Evolutionary conservation across 2,329 filamentous ascomycete species (phyloP).

Genomic region (Beauveria brongniartii): DNA sequence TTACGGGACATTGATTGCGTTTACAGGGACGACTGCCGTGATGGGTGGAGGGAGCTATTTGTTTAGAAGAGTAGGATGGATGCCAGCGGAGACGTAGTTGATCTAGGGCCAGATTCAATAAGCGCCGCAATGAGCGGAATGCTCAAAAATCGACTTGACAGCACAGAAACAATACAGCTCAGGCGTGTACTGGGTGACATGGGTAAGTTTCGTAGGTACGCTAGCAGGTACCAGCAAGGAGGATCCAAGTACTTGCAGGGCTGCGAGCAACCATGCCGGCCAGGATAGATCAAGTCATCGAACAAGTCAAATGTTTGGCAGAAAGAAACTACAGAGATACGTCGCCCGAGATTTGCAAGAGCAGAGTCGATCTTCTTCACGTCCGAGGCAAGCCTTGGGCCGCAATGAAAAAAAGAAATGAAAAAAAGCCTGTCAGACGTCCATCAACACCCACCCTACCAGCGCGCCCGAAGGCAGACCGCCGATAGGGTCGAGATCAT

Average conservation of each 20-base stretch:
- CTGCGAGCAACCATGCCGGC: too few relatives aligned
- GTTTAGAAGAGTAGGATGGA: slow-evolving; percentile 24
- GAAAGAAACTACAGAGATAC: too few relatives aligned
- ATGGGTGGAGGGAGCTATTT: slow-evolving; percentile 23
- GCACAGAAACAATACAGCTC: not conserved
- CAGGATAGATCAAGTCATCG: too few relatives aligned
- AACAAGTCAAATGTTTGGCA: too few relatives aligned
- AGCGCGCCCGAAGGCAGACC: slow-evolving; percentile 70
- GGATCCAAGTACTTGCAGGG: too few relatives aligned
- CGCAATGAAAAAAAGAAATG: slow-evolving; percentile 47
- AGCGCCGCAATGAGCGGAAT: too few relatives aligned
- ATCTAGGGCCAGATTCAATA: too few relatives aligned
- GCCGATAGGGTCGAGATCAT: slow-evolving; percentile 81
- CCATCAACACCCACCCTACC: slow-evolving; percentile 74
- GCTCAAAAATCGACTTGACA: too few relatives aligned
- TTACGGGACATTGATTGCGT: slow-evolving; percentile 26
- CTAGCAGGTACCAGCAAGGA: too few relatives aligned
- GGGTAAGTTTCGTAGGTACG: too few relatives aligned
- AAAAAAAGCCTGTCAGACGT: slow-evolving; percentile 74
- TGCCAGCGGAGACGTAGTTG: slow-evolving; percentile 10
- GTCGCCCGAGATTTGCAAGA: not conserved
- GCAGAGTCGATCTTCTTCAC: slow-evolving; percentile 40
- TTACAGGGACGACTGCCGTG: slow-evolving; percentile 25
- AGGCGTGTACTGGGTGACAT: too few relatives aligned
- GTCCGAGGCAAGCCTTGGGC: slow-evolving; percentile 36